phyloP scores from a whole-genome alignment of 1,139 yeast genomes.

The Yamadazyma dendronema region DNA sequence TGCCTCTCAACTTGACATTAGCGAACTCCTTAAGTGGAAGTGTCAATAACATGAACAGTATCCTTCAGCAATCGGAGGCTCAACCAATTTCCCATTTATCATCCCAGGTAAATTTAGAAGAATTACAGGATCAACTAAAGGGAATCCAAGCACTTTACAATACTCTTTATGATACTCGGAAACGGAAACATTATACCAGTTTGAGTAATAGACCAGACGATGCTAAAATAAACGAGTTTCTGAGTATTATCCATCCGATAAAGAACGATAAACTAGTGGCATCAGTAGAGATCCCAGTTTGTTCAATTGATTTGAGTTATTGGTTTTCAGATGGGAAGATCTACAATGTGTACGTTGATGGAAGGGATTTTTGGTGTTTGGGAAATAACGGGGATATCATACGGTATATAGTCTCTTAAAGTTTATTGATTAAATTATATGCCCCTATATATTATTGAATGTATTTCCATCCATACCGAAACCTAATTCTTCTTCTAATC shows the following conservation, averaged over 20 bases:
- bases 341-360: constrained; percentile 40
- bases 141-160: constrained; percentile 31
- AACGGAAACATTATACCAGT: constrained; percentile 26
- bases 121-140: constrained; percentile 13
- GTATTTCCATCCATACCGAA: constrained; percentile 46
- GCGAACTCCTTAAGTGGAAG: constrained; percentile 3
- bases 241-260: constrained; percentile 36
- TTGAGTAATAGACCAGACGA: constrained; percentile 7
- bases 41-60: constrained; percentile 8
- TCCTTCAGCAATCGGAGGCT: constrained; percentile 4
- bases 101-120: constrained; percentile 18
- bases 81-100: constrained; percentile 9
- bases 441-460: constrained; percentile 18
- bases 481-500: constrained; percentile 47
- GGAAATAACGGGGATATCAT: constrained; percentile 54
- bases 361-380: constrained; percentile 47
- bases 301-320: constrained; percentile 32
- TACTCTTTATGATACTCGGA: constrained; percentile 35
- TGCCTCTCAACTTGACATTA: constrained; percentile 1
- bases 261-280: constrained; percentile 41
- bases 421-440: constrained; percentile 3
- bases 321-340: constrained; percentile 43
- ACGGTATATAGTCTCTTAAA: constrained; percentile 21
- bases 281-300: constrained; percentile 38
- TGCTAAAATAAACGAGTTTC: constrained; percentile 15